Percentiles rank a stretch among this genome's conserved stretches.
phyloP scores from a whole-genome alignment of 2,329 filamentous ascomycete genomes.

The Aspergillus pseudoterreus region DNA sequence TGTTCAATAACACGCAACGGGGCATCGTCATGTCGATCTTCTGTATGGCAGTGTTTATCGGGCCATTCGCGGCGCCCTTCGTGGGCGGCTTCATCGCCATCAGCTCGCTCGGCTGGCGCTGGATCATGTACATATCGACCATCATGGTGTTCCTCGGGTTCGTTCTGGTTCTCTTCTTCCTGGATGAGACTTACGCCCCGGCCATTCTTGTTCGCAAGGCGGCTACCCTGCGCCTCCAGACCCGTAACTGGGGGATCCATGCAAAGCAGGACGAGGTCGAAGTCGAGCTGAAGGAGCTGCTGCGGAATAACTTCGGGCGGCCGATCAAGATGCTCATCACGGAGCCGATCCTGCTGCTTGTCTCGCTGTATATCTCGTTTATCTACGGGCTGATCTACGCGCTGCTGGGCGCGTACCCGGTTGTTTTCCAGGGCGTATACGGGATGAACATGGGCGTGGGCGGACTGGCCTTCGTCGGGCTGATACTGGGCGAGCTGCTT shows the following conservation, averaged over 20 bases:
- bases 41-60: conserved; percentile 48
- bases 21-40: conserved; percentile 48
- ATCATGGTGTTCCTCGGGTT: conserved; percentile 53
- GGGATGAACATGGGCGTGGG: conserved; percentile 30
- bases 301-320: conserved; percentile 48
- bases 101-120: conserved; percentile 49
- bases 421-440: conserved; percentile 29
- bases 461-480: conserved; percentile 27
- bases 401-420: conserved; percentile 28
- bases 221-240: conserved; percentile 48
- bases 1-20: conserved; percentile 47
- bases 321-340: conserved; percentile 38
- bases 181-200: conserved; percentile 55
- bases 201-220: conserved; percentile 37
- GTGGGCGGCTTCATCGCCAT: conserved; percentile 51
- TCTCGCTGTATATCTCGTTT: conserved; percentile 31
- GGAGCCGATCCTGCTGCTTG: conserved; percentile 37
- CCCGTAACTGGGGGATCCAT: conserved; percentile 59
- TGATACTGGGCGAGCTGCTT: conserved; percentile 30
- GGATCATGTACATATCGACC: conserved; percentile 50
- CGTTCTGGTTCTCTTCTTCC: conserved; percentile 36
- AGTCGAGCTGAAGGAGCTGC: conserved; percentile 47
- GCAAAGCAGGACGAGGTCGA: conserved; percentile 54
- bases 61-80: conserved; percentile 49
- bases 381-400: conserved; percentile 33